phyloP scores from a whole-genome alignment of 2,329 filamentous ascomycete species.

The Arthrobotrys megalospora region DNA sequence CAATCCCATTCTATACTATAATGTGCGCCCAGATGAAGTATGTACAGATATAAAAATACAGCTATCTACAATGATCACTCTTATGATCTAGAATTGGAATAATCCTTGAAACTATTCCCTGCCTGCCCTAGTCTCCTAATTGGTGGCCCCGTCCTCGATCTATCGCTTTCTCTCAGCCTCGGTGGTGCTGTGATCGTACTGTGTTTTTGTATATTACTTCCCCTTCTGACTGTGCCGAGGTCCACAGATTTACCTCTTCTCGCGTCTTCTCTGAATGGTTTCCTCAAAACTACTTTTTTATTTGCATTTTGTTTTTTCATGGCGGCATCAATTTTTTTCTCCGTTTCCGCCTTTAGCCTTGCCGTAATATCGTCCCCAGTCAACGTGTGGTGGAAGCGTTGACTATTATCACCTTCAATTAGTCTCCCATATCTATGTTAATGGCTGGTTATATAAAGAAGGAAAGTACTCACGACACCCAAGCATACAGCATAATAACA shows the following conservation, averaged over 20 bases:
- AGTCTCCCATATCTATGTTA: neutral
- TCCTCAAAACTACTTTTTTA: conserved; percentile 10
- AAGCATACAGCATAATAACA: conserved; percentile 86
- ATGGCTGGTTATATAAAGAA: conserved; percentile 39
- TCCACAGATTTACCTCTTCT: conserved; percentile 20
- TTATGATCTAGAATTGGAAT: neutral
- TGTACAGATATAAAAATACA: conserved; percentile 40
- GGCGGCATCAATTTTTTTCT: conserved; percentile 33
- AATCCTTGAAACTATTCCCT: neutral
- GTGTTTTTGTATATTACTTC: conserved; percentile 24
- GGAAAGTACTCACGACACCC: conserved; percentile 73
- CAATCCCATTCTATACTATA: neutral
- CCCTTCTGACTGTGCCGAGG: neutral
- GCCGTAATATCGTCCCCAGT: conserved; percentile 33
- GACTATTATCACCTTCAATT: conserved; percentile 10
- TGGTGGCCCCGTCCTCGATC: too few relatives aligned
- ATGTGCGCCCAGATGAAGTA: conserved; percentile 1
- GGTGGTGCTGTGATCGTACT: neutral
- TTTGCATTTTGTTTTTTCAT: conserved; percentile 28
- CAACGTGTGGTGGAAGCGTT: conserved; percentile 51
- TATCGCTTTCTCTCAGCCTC: conserved; percentile 1
- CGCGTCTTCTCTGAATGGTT: conserved; percentile 19
- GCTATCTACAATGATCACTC: neutral
- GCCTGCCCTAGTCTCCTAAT: too few relatives aligned
- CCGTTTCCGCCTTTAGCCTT: conserved; percentile 29